Base-by-base conservation (phyloP, 306 rosid genomes). In the Casuarina glauca region DNA sequence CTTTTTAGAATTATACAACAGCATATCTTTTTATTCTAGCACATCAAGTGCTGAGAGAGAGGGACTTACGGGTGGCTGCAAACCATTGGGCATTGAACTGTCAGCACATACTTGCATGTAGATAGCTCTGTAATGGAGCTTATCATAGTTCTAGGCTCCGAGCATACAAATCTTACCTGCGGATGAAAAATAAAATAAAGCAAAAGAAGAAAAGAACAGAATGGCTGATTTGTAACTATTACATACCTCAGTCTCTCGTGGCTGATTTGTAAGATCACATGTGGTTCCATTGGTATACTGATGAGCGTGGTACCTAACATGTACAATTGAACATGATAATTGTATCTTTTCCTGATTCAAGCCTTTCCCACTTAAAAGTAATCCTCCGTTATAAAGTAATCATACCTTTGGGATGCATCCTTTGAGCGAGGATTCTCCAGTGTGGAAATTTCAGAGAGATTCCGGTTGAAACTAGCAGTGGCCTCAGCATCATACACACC, bases 41-140 rank as follows among this genome's bases (percentile, higher is more conserved):
- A 67, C n/a, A 61, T 32, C 9, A 38, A 2, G 45, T 20, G 39
- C 63, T 66, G 70, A 68, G 66, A 68, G 81, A 72, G 78, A 73
- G 82, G 70, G 77, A 81, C 90, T 87, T 77, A 93, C 99, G 87
- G 96, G 81, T 95, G 99, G 87, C 88, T 90, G 96, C 99, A 95
- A 36, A 95, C 89, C 5, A 84, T 81, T 8, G 99, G 97, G 86
- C 96, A 90, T 54, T 88, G 97, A 71, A 95, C 80, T 36, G 97
- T 95, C 66, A 95, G 91, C 19, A 97, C 97, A 82, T 95, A 95
- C 84, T 95, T 93, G 96, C 99, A 95, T 43, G 99, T 95, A 76
- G 99, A 88, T 80, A 95, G 84, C 85, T 95, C 98, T 46, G 97
- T 93, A 74, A 95, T 74, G 64, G 99, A 95, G 88, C 88, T 91